phyloP scores from a whole-genome alignment of 768 basidiomycete species.

The Lactarius indigo region DNA sequence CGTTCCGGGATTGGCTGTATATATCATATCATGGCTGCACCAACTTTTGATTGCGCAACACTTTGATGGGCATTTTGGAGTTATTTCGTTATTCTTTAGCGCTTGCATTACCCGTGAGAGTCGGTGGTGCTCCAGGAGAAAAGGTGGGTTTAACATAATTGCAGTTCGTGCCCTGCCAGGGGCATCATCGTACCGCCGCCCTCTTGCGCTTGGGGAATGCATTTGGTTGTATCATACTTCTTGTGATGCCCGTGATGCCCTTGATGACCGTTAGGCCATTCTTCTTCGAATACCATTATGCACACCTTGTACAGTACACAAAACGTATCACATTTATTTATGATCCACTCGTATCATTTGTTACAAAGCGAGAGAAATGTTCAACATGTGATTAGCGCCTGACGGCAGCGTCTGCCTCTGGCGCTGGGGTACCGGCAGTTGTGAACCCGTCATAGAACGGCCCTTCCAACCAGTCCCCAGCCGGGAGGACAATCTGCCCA shows the following conservation, averaged over 20 bases:
- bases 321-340: not conserved
- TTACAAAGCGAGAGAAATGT: not conserved
- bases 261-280: not conserved
- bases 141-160: not conserved
- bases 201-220: not conserved
- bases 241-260: not conserved
- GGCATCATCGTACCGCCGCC: not conserved
- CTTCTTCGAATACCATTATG: not conserved
- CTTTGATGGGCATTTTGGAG: not conserved
- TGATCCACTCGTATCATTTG: not conserved
- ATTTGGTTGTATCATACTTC: not conserved
- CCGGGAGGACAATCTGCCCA: slow-evolving; percentile 23
- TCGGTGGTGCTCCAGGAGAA: not conserved
- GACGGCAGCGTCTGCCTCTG: not conserved
- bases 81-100: not conserved
- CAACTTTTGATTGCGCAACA: not conserved
- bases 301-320: not conserved
- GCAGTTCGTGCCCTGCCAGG: not conserved
- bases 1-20: not conserved
- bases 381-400: not conserved
- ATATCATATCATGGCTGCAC: not conserved
- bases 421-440: not conserved
- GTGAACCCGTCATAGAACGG: not conserved
- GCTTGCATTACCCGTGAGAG: not conserved
- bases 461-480: slow-evolving; percentile 25